Conservation (phyloP, 1,284 basidiomycete genomes). For the Tylopilus sp. region DNA sequence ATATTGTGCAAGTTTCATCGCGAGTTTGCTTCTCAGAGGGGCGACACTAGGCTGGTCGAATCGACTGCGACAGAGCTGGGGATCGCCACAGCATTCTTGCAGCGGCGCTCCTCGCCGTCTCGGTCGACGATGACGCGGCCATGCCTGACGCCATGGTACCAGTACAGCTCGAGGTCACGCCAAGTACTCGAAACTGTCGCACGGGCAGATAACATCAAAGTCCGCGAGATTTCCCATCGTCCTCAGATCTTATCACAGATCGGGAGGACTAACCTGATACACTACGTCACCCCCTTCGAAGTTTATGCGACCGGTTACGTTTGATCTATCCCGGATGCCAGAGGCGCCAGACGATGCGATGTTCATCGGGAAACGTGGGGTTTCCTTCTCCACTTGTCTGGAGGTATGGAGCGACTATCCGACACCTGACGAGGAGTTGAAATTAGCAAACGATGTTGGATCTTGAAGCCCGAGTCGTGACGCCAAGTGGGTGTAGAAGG, state of each 20-base stretch:
- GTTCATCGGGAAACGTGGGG: constrained; percentile 51
- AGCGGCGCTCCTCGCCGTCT: constrained; percentile 11
- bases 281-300: constrained; percentile 48
- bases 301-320: constrained; percentile 47
- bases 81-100: constrained; percentile 13
- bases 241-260: background rate
- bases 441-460: constrained; percentile 53
- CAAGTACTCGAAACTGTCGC: constrained; percentile 20
- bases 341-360: constrained; percentile 42
- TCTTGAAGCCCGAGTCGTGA: constrained; percentile 42
- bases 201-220: constrained; percentile 5
- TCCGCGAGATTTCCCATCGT: constrained; percentile 21
- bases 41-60: constrained; percentile 7
- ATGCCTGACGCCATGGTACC: constrained; percentile 19
- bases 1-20: background rate
- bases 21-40: constrained; percentile 11
- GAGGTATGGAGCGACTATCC: constrained; percentile 41
- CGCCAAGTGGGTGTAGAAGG: constrained; percentile 38
- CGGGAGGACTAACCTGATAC: constrained; percentile 42
- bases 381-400: constrained; percentile 45
- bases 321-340: constrained; percentile 45
- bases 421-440: constrained; percentile 41
- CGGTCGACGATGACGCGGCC: constrained; percentile 12
- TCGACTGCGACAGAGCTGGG: constrained; percentile 3
- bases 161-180: constrained; percentile 24